Base-by-base conservation (phyloP, 805 yeast genomes). In the Suhomyces canberraensis region DNA sequence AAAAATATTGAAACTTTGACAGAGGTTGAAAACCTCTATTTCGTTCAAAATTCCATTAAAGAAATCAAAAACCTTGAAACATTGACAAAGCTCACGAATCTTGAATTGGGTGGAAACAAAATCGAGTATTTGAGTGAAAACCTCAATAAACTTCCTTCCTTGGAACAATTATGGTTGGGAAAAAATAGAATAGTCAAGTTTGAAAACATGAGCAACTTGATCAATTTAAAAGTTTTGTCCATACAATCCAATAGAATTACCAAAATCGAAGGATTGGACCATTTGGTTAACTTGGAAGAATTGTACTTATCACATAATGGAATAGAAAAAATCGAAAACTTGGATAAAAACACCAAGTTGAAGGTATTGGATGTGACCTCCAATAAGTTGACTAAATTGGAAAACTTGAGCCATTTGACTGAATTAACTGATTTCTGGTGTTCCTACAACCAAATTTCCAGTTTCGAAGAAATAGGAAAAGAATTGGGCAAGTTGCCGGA, bases 401-500 rank as follows among this genome's bases (percentile, higher is more conserved):
- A 78, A 40, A 80, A 83, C 45, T 47, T 93, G 36, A 61, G 68
- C 1, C 93, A 84, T 48, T 71, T 93, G 40, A 58, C 47, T 1
- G 52, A 81, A n/a, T 69, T 93, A 40, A 89, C 96, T 7, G 99
- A 93, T 60, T 67, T 93, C 36, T 93, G 99, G 98, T 88, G 95
- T 17, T 84, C 96, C 0, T 76, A 78, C 51, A 93, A 91, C 59
- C 60, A 75, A 49, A 58, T 93, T 16, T 73, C 76, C 22, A 68
- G 77, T 27, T 90, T 85, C 59, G 78, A 80, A 22, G 81, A 87
- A 35, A 64, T 93, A 31, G 80, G 78, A 35, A 58, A 72, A 15
- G 81, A 87, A 54, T 70, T 93, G 41, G 78, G 79, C 11, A 64
- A 66, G 26, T 64, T 87, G 35, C 75, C 78, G 1, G 66, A 74